Base-by-base conservation (phyloP, 1,284 basidiomycete species). In the Golubevia pallescens region DNA sequence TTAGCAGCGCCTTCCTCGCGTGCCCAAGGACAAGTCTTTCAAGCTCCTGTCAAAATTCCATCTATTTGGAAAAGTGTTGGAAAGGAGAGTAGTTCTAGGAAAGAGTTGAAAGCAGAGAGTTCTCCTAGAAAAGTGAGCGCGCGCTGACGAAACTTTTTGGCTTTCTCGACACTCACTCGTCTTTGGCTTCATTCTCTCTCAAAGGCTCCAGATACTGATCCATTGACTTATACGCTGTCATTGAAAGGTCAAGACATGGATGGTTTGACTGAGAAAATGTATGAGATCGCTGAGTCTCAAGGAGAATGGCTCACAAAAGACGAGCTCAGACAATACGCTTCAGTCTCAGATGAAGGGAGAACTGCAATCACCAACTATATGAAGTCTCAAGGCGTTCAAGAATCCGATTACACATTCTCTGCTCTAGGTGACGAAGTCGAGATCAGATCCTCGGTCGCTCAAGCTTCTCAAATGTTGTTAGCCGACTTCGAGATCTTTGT, bases 271-370 rank as follows among this genome's bases (percentile, higher is more conserved):
- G 20, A n/a, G 32, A 42, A 63, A 20, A 69, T 69, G 67, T 2
- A 66, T 51, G 20, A 58, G 55, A 68, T 69, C 21, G 42, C 51
- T 23, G 2, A 19, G 19, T 32, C 54, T 23, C 16, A 13, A 10
- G 65, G 48, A 51, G 5, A 16, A 5, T 69, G 67, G 67, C 59
- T 70, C 23, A 56, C 55, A 14, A 59, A 21, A n/a, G 68, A 68
- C 21, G 48, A 70, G n/a, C 38, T 70, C 13, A 55, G 53, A 14
- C 24, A 51, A 42, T 70, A 70, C 59, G 66, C 54, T n/a, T 32
- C 55, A 2, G 66, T 67, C 23, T 32, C 48, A 23, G 14, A 38
- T 5, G 57, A 57, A 3, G 51, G 24, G 19, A 23, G 57, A 20
- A 20, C 28, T 16, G 61, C 68, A 20, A 59, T 70, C 16, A 28